Evolutionary conservation across 345 rosid genomes (phyloP), one percentile per base, ranked within the genome.

Genomic region (Populus tremula): DNA sequence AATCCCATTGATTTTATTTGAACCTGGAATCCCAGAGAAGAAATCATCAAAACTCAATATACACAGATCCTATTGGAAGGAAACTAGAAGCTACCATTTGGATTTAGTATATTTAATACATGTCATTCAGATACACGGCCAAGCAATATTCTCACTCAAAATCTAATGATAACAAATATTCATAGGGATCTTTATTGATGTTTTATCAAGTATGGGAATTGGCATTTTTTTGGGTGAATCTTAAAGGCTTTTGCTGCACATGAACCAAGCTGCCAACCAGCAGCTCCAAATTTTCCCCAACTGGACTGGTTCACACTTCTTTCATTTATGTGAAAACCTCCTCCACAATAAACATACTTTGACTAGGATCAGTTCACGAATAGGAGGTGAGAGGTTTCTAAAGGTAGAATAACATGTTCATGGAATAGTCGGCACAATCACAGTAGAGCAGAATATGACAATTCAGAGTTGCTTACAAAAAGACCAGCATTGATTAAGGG

Each of bases 401-500:
- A 4, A 6, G 54, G n/a, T 17, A 17, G 73, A 49, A 50, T 23
- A 59, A 59, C 25, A 59, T 59, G 29, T 23, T 8, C 64, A 59
- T n/a, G 4, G 3, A n/a, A 59, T 59, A 59, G 13, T n/a, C 16
- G 0, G 5, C 29, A 65, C 11, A 16, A 33, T 25, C 65, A 78
- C 8, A 53, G 75, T 38, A 13, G 43, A 77, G 76, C 3, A 27
- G 65, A 47, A 12, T 67, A 75, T 21, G 41, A 69, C 43, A 33
- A 23, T 66, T 71, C 54, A 66, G 78, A 73, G 27, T 70, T 75
- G 81, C 99, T 88, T 88, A 96, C 98, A 75, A 96, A 89, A 80
- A 93, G 88, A 71, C 98, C 97, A 69, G 92, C 91, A 67, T 91
- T 92, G 67, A 94, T 91, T 75, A 96, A 78, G 88, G 87, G 67